These are phyloP conservation scores for Musa itinerans DNA, from an alignment of 176 grass and related monocot species.

Conservation along the genomic window DNA sequence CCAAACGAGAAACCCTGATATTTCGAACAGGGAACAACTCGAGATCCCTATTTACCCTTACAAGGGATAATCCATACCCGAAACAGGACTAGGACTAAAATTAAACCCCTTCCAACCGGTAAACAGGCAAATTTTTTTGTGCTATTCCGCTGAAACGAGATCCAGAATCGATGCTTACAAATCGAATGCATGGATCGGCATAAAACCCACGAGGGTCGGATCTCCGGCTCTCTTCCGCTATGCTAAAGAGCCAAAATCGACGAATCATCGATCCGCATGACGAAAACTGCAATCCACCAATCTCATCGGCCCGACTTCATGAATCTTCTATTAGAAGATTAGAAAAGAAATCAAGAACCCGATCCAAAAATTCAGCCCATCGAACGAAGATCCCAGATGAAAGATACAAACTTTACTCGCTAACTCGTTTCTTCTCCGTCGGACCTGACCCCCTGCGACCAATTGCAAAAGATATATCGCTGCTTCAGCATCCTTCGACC, in stretches of 20 bases:
- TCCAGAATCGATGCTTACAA: not conserved
- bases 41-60: not conserved
- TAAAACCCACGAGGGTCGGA: not conserved
- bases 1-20: not conserved
- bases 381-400: conserved; percentile 5
- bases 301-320: not conserved
- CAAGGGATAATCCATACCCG: not conserved
- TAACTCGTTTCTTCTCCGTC: not conserved
- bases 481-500: not conserved
- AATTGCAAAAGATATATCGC: not conserved
- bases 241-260: not conserved
- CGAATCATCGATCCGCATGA: not conserved
- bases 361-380: not conserved
- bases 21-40: not conserved
- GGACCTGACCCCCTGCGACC: not conserved
- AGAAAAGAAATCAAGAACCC: not conserved
- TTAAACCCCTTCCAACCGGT: not conserved
- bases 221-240: not conserved
- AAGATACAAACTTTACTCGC: conserved; percentile 7
- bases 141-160: not conserved
- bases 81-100: not conserved
- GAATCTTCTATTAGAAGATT: not conserved
- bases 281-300: not conserved
- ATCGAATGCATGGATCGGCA: not conserved
- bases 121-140: not conserved